Conservation (phyloP, 148 eudicot species). For the Camellia granthamiana region DNA sequence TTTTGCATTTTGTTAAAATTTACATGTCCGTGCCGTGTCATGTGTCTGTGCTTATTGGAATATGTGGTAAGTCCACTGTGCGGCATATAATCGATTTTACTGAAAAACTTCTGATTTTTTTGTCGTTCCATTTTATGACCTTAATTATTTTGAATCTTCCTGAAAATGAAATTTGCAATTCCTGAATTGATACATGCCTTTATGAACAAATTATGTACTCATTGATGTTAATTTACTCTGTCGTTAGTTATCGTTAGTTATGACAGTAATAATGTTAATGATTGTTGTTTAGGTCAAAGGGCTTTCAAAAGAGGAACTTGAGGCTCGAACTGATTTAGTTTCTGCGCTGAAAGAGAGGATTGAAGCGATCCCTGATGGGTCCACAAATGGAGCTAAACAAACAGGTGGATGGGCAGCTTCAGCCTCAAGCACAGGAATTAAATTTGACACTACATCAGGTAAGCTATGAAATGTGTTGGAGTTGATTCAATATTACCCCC, state of each 20-base stretch:
- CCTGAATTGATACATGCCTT: not conserved
- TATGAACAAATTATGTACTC: not conserved
- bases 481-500: not conserved
- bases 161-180: too few species aligned
- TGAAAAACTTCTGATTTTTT: not conserved
- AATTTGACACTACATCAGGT: slow-evolving; percentile 52
- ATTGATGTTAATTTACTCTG: not conserved
- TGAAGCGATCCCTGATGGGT: slow-evolving; percentile 62
- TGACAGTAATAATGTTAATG: not conserved
- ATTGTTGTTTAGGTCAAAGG: slow-evolving; percentile 49
- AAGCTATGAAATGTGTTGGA: not conserved
- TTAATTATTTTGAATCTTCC: not conserved
- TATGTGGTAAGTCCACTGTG: not conserved
- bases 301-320: slow-evolving; percentile 61
- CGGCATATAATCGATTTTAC: not conserved
- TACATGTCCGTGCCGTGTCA: too few species aligned
- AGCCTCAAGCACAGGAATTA: slow-evolving; percentile 45
- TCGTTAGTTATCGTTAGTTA: not conserved
- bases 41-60: too few species aligned
- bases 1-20: too few species aligned
- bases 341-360: slow-evolving; percentile 56
- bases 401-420: slow-evolving; percentile 55
- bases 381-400: slow-evolving; percentile 32
- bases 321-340: slow-evolving; percentile 58
- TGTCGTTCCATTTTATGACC: too few species aligned